These are phyloP conservation scores for Elongisporangium undulatum DNA, from an alignment of 352 stramenopile species.

Conservation along the genomic window DNA sequence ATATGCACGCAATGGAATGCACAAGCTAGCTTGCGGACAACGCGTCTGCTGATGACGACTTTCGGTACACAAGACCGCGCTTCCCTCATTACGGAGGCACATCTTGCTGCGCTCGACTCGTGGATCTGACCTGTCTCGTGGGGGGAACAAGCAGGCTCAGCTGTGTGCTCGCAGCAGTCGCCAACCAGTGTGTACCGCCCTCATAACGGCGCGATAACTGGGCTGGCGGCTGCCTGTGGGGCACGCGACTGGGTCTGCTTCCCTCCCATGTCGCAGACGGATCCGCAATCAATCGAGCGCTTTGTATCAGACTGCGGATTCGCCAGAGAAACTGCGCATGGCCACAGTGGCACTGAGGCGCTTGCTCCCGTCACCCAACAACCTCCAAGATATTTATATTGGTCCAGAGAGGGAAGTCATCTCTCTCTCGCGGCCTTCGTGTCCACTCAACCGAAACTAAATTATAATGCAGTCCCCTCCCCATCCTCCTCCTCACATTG, in stretches of 20 bases:
- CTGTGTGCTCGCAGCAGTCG: background rate
- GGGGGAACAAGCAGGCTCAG: background rate
- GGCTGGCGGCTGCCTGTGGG: background rate
- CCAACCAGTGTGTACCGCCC: conserved; percentile 1
- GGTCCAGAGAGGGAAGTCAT: too few species aligned
- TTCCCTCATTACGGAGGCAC: conserved; percentile 24
- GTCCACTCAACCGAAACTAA: background rate
- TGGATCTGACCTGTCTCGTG: background rate
- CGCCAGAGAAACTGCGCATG: background rate
- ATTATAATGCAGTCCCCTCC: background rate
- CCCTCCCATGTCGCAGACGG: background rate
- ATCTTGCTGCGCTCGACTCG: background rate
- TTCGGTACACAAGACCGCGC: conserved; percentile 1
- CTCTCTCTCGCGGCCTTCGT: too few species aligned
- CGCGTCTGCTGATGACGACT: background rate
- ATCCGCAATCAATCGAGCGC: background rate
- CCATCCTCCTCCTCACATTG: background rate
- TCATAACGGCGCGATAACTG: conserved; percentile 18
- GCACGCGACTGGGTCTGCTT: background rate
- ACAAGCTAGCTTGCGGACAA: background rate
- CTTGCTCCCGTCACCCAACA: background rate
- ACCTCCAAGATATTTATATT: background rate
- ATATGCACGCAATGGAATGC: background rate
- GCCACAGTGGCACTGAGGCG: background rate
- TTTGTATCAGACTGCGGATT: background rate